Base-by-base conservation (phyloP, 2,329 filamentous ascomycete genomes). In the Alternaria metachromatica region DNA sequence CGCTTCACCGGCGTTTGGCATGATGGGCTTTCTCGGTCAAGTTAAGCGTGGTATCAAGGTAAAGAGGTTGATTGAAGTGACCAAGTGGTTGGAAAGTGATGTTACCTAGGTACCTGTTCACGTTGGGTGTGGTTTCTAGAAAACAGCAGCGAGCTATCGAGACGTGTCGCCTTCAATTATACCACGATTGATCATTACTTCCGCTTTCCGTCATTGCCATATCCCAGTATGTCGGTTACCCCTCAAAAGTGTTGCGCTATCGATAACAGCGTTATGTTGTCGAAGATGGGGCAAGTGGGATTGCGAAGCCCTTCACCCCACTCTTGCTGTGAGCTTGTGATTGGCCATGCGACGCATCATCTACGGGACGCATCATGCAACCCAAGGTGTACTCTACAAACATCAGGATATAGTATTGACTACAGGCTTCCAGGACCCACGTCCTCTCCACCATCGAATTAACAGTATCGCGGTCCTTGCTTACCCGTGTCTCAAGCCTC, bases 1-100 rank as follows among this genome's bases (percentile, higher is more conserved):
- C 49, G 70, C 72, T 13, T 71, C 56, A 20, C 71, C 72, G 30
- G 66, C 68, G 41, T 63, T 43, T 12, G 67, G 67, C 71, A 76
- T 74, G 12, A 53, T 70, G 62, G 15, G 10, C n/a, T 18, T 11
- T 18, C 23, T 48, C 6, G 20, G 8, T 4, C 12, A 25, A 30
- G 5, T 25, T 6, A 3, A n/a, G 7, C 18, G 50, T 0, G 21
- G 7, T n/a, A 37, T 54, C n/a, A 18, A 41, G 5, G 21, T 41
- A 18, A 12, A 23, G 6, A 5, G 20, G 2, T 8, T 18, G 30
- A 26, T 18, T 15, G 28, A 33, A 6, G 26, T 12, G 9, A 9
- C 5, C 30, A 8, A 37, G 6, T 18, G 33, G 12, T 12, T 9
- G 10, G 10, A 3, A 21, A 7, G 5, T 18, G 28, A 18, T 57